Conservation (phyloP, 148 eudicot genomes). For the Chenopodium album region DNA sequence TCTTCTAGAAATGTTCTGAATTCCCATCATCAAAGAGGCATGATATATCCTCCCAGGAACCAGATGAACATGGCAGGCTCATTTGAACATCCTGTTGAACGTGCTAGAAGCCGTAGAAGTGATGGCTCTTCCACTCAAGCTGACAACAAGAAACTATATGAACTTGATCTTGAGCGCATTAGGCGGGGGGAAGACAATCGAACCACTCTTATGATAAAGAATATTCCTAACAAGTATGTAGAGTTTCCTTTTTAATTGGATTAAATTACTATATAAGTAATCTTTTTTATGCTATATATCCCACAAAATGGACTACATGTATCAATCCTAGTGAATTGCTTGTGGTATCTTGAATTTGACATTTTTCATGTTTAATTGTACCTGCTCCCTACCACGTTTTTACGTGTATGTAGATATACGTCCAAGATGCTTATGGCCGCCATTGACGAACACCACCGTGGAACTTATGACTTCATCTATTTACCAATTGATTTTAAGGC, state of each 20-base stretch:
- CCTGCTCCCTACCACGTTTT: neutral
- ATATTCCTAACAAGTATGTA: constrained; percentile 92
- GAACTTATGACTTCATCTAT: constrained; percentile 87
- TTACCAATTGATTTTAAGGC: constrained; percentile 92
- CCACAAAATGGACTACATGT: neutral
- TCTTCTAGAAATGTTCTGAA: constrained; percentile 52
- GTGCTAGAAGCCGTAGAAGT: constrained; percentile 54
- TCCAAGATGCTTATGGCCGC: constrained; percentile 95
- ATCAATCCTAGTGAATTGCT: constrained; percentile 1
- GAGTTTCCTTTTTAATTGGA: constrained; percentile 10
- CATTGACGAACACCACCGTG: constrained; percentile 81
- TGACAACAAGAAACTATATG: constrained; percentile 79
- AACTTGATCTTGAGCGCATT: constrained; percentile 80
- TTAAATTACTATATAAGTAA: neutral
- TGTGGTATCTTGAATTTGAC: neutral
- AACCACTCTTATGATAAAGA: constrained; percentile 90
- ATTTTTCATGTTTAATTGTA: neutral
- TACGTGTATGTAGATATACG: constrained; percentile 55
- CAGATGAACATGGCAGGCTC: constrained; percentile 55
- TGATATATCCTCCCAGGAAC: constrained; percentile 58
- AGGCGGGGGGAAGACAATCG: constrained; percentile 71
- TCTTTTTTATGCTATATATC: neutral
- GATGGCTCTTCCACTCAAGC: constrained; percentile 50
- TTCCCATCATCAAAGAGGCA: constrained; percentile 55
- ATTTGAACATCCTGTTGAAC: constrained; percentile 63